Base-by-base conservation (phyloP, 2,329 filamentous ascomycete species). In the Colletotrichum sp. region DNA sequence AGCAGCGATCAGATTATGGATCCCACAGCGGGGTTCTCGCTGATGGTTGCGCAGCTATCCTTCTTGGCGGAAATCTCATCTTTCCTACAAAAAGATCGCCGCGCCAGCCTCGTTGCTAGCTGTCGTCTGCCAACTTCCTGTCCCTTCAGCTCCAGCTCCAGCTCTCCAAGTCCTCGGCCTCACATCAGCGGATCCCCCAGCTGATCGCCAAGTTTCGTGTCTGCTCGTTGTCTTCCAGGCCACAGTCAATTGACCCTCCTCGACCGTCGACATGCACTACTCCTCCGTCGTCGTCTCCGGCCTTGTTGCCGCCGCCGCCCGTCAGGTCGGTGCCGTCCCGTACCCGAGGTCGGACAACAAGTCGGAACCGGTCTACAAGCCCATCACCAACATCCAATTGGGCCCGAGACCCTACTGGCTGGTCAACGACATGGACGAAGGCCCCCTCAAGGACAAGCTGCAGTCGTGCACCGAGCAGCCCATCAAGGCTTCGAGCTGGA, bases 351-450 rank as follows among this genome's bases (percentile, higher is more conserved):
- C 71, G 16, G 21, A 28, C 18, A 64, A 58, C 43, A 77, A 71
- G 70, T 60, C 71, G 28, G 21, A 28, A 18, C 69, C 69, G 65
- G 66, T 75, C 26, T 78, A 80, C 76, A 80, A 82, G 76, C 83
- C 85, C 48, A 83, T 89, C 79, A 86, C 82, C 76, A 85, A 85
- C 76, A 87, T 93, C 75, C 89, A 93, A 67, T 85, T 93, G 6
- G 92, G 92, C 8, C 91, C 91, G 3, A 88, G 92, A 12, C 93
- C 92, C 0, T 92, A 91, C 83, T 94, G 89, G 82, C 88, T 94
- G 8, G 84, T 94, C 78, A 86, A 92, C 79, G 87, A 91, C 79
- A 92, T 94, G 91, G 89, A 89, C 36, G 88, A 90, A 3, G 85
- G 91, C 13, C 85, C 87, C 12, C 85, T 94, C 77, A 94, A 93